Conservation (phyloP, 2,329 filamentous ascomycete genomes). For the Metarhizium brunneum region DNA sequence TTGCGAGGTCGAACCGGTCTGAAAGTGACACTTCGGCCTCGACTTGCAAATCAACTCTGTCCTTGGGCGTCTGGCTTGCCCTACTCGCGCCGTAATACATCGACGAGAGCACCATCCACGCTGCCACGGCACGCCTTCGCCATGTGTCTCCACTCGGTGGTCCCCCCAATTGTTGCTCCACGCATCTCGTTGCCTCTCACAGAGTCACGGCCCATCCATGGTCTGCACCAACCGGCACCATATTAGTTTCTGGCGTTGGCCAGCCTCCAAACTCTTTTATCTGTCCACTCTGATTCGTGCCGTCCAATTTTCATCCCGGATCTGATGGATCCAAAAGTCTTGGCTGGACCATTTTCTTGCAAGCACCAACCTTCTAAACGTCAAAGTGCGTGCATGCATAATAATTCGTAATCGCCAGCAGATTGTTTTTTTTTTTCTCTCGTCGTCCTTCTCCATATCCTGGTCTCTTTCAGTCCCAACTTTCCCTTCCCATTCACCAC, state of each 20-base stretch:
- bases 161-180: background rate
- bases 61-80: too few relatives aligned
- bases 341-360: background rate
- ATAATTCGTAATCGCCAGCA: background rate
- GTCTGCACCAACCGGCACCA: background rate
- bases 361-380: background rate
- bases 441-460: background rate
- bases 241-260: background rate
- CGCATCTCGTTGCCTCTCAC: background rate
- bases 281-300: conserved; percentile 1
- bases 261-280: background rate
- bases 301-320: background rate
- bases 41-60: too few relatives aligned
- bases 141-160: too few relatives aligned
- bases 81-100: too few relatives aligned
- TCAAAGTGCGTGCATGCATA: background rate
- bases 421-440: background rate
- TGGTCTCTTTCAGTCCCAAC: too few relatives aligned
- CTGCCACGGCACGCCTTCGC: background rate
- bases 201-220: background rate
- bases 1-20: background rate
- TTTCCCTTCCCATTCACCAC: background rate
- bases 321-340: conserved; percentile 1
- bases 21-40: background rate
- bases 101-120: too few relatives aligned